A percentile compares a stretch with the other conserved stretches of the same genome.
Evolutionary conservation across 352 stramenopile species (phyloP).

Genomic region (Plasmopara viticola): DNA sequence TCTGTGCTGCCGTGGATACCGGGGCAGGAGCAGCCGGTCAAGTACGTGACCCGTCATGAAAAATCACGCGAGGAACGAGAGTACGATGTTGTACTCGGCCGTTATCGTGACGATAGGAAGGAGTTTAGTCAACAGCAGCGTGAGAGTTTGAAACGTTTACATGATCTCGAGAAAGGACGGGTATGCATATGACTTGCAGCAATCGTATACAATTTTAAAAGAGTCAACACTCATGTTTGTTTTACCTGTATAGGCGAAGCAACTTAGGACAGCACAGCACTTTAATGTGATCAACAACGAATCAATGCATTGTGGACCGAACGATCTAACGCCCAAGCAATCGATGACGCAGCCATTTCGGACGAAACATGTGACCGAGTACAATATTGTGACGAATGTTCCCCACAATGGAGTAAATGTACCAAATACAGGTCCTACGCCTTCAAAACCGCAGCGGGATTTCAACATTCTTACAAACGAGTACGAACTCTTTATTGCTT

Average conservation of each 20-base stretch:
- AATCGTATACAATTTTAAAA: background rate
- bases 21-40: constrained; percentile 45
- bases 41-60: constrained; percentile 63
- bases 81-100: constrained; percentile 61
- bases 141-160: constrained; percentile 30
- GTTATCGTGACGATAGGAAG: constrained; percentile 55
- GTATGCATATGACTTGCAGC: constrained; percentile 13
- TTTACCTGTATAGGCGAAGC: constrained; percentile 31
- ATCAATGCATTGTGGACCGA: constrained; percentile 39
- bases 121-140: constrained; percentile 27
- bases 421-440: constrained; percentile 7
- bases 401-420: constrained; percentile 12
- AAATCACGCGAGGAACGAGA: constrained; percentile 64
- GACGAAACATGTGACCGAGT: constrained; percentile 31
- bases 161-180: constrained; percentile 33
- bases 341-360: constrained; percentile 27
- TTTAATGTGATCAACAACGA: constrained; percentile 68
- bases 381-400: constrained; percentile 67
- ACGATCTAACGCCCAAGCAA: constrained; percentile 36
- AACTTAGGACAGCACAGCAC: constrained; percentile 51
- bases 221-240: background rate
- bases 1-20: constrained; percentile 48
- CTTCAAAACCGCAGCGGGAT: constrained; percentile 38
- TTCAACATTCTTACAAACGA: constrained; percentile 80
- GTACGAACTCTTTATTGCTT: constrained; percentile 15